These are phyloP conservation scores for Fraxinus cuspidata DNA, from an alignment of 257 asterid genomes.

Conservation along the genomic window DNA sequence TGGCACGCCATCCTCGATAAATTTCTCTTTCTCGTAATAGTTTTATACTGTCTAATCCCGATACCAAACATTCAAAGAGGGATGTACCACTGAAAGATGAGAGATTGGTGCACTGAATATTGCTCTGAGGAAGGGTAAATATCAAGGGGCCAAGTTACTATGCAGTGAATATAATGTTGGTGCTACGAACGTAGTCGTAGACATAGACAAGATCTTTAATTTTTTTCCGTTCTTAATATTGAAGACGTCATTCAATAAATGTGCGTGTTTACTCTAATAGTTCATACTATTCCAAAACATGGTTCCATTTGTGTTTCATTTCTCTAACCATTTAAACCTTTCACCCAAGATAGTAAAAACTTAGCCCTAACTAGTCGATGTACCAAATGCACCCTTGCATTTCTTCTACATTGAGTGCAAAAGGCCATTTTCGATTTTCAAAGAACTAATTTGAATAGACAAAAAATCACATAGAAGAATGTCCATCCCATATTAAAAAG, in stretches of 20 bases:
- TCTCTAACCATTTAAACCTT: not conserved
- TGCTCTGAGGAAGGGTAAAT: conserved; percentile 1
- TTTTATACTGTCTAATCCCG: not conserved
- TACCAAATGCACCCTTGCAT: not conserved
- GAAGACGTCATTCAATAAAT: not conserved
- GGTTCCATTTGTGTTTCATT: not conserved
- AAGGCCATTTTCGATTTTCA: conserved; percentile 3
- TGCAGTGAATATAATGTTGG: not conserved
- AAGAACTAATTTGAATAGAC: not conserved
- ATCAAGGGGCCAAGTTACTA: conserved; percentile 15
- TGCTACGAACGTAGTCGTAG: too few species aligned
- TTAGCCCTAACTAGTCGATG: not conserved
- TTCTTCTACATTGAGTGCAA: conserved; percentile 6
- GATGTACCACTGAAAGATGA: not conserved
- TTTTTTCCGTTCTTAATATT: too few species aligned
- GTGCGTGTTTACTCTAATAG: not conserved
- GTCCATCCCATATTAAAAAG: conserved; percentile 4
- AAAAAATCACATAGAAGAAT: conserved; percentile 22
- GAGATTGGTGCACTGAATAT: not conserved
- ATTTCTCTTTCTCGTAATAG: too few species aligned
- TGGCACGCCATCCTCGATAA: not conserved
- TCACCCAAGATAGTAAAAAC: not conserved
- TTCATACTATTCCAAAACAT: too few species aligned
- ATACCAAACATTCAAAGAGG: not conserved
- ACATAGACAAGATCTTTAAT: too few species aligned